Base-by-base conservation (phyloP, 2,329 filamentous ascomycete species). In the Diplodia mutila region DNA sequence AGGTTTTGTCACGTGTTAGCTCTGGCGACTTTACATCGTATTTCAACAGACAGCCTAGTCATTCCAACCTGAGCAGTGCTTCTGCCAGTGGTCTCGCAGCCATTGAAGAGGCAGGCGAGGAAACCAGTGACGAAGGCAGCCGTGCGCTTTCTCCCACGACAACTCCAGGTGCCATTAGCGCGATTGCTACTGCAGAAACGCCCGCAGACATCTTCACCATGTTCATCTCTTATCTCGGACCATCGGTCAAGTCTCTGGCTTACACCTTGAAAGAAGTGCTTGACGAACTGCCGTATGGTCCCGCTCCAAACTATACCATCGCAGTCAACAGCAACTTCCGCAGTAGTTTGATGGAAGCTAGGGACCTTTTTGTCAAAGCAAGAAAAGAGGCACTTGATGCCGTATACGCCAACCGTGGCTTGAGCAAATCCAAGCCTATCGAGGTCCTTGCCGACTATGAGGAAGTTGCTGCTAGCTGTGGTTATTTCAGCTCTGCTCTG, bases 381-480 rank as follows among this genome's bases (percentile, higher is more conserved):
- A 88, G 94, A 71, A 88, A 87, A 67, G 87, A 90, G 59, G 93
- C 95, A 0, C 82, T 99, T 7, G 85, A 89, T 67, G 86, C 91
- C 67, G 84, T 99, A 0, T 98, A 99, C 78, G 89, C 87, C 70
- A 91, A 87, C 63, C 93, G 93, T 69, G 89, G 93, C 72, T 84
- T 93, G 48, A 87, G 87, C 12, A 87, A 87, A 68, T 83, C 88
- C 3, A 86, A 88, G 51, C 89, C 90, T 0, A 85, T 92, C 64
- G 90, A 91, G 69, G 86, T 94, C 9, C 90, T 96, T 75, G 95
- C 94, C 2, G 95, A 98, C 77, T 93, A 97, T 67, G 95, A 99
- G 77, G 95, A 99, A 78, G 94, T 98, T 12, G 94, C 94, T 49
- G 94, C 95, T n/a, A 96, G 94, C 67, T 99, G 95, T 75, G 94